Percentiles rank a stretch among this genome's conserved stretches.
These are phyloP conservation scores for Yamadazyma diddensiae DNA, from an alignment of 1,139 yeast genomes.

Conservation along the genomic window DNA sequence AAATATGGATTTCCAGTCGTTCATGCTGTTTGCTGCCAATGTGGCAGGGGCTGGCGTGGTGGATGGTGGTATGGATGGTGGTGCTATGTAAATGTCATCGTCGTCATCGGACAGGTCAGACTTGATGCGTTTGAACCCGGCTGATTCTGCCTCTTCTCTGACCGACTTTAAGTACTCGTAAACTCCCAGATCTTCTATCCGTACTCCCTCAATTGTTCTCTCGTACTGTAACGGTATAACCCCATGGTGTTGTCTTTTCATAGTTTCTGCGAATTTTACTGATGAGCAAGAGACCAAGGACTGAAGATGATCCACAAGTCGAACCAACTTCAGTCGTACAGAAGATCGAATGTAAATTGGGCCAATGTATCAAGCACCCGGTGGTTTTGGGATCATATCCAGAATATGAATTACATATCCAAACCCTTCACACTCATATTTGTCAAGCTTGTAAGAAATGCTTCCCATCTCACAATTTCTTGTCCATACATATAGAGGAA, in stretches of 20 bases:
- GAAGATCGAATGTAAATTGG: too few relatives aligned
- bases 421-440: conserved; percentile 20
- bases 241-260: not conserved
- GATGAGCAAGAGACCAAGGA: not conserved
- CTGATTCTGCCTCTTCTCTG: conserved; percentile 27
- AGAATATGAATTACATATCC: conserved; percentile 31
- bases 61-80: not conserved
- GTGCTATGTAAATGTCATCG: not conserved
- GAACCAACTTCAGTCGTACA: not conserved
- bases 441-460: conserved; percentile 42
- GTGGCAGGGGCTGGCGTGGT: too few relatives aligned
- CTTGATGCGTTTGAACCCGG: not conserved
- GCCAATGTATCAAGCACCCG: too few relatives aligned
- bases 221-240: conserved; percentile 3
- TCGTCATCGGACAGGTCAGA: not conserved
- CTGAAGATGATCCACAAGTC: not conserved
- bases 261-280: not conserved
- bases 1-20: conserved; percentile 9
- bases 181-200: conserved; percentile 18
- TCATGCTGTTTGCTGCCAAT: too few relatives aligned
- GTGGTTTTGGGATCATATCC: conserved; percentile 12
- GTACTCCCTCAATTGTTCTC: conserved; percentile 5
- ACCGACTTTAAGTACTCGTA: conserved; percentile 26
- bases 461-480: conserved; percentile 38
- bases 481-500: conserved; percentile 51